Percentiles rank a stretch among this genome's conserved stretches.
These are phyloP conservation scores for Rhizopus delemar DNA, from an alignment of 371 early-diverging fungal species.

Conservation along the genomic window DNA sequence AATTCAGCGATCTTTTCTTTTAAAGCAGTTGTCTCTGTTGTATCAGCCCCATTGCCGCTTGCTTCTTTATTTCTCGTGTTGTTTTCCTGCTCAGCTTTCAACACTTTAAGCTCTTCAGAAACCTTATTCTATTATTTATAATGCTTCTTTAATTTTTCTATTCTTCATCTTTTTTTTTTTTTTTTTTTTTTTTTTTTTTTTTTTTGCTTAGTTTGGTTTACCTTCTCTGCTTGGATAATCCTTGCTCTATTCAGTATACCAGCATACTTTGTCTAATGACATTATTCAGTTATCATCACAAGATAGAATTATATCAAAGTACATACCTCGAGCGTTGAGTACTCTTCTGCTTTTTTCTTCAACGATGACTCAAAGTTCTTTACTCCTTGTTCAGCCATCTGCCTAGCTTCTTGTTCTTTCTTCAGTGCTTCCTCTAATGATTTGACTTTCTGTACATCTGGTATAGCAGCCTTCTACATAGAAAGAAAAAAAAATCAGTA, in stretches of 20 bases:
- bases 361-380: not conserved
- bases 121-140: not conserved
- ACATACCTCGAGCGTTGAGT: not conserved
- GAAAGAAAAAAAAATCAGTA: too few relatives aligned
- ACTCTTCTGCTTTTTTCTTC: not conserved
- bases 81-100: not conserved
- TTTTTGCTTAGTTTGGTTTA: too few relatives aligned
- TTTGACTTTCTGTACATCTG: not conserved
- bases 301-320: too few relatives aligned
- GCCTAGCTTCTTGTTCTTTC: constrained; percentile 10
- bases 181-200: too few relatives aligned
- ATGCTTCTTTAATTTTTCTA: too few relatives aligned
- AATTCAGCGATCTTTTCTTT: constrained; percentile 10
- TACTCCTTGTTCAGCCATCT: not conserved
- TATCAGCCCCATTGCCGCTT: not conserved
- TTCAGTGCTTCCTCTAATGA: constrained; percentile 6
- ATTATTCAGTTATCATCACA: too few relatives aligned
- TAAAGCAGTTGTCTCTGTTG: not conserved
- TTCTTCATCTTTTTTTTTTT: too few relatives aligned
- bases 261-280: not conserved
- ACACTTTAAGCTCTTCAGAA: not conserved
- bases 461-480: constrained; percentile 3
- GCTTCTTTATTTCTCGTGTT: not conserved
- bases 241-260: constrained; percentile 1
- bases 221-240: constrained; percentile 2